Conservation (phyloP, 331 rosid species). For the Pyrus hybrid region DNA sequence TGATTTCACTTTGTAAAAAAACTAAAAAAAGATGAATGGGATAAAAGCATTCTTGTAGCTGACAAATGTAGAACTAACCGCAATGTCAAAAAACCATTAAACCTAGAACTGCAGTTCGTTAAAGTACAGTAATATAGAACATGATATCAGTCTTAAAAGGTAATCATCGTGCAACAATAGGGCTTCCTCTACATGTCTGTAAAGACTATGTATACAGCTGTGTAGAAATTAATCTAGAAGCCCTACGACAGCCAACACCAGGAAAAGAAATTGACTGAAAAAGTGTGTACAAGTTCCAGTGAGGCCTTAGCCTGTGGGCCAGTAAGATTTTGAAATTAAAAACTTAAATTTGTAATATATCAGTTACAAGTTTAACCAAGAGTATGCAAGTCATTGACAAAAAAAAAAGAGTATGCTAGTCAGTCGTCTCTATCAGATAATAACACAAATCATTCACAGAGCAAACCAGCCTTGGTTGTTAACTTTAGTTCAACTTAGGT, state of each 20-base stretch:
- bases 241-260: neutral
- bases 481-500: neutral
- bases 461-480: neutral
- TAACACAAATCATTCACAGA: neutral
- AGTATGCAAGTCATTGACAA: too few species aligned
- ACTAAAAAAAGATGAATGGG: conserved; percentile 22
- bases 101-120: neutral
- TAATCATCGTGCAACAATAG: neutral
- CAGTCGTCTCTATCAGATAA: neutral
- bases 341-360: too few species aligned
- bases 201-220: neutral
- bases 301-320: neutral
- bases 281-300: neutral
- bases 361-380: neutral
- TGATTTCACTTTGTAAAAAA: conserved; percentile 64
- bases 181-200: neutral
- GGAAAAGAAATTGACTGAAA: neutral
- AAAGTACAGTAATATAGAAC: neutral
- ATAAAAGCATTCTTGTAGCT: conserved; percentile 8
- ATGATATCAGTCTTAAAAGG: neutral
- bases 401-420: too few species aligned
- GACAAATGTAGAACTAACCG: neutral
- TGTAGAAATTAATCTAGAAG: neutral
- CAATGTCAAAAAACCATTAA: neutral
- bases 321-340: too few species aligned